phyloP scores from a whole-genome alignment of 768 basidiomycete species.

The Tylopilus balloui region DNA sequence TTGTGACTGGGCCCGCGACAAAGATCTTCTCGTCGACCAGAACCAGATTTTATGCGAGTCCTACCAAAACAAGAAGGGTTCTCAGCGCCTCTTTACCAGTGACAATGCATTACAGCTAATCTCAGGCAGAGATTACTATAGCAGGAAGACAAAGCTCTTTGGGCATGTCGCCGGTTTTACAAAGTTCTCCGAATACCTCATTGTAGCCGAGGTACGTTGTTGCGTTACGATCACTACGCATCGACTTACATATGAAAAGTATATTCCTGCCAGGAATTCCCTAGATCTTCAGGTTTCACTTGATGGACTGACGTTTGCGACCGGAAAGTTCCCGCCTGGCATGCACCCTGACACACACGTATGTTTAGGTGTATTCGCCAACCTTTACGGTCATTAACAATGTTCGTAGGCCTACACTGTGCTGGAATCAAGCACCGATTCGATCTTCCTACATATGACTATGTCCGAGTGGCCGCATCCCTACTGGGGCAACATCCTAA shows the following conservation, averaged over 20 bases:
- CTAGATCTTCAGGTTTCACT: constrained; percentile 89
- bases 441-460: constrained; percentile 95
- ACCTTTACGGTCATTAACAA: not conserved
- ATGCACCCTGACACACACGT: constrained; percentile 91
- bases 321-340: constrained; percentile 84
- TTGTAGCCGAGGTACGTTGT: constrained; percentile 82
- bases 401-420: constrained; percentile 77
- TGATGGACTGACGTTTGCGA: constrained; percentile 81
- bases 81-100: constrained; percentile 54
- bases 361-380: constrained; percentile 26
- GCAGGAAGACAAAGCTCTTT: constrained; percentile 71
- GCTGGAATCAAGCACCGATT: constrained; percentile 87
- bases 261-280: constrained; percentile 48
- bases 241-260: constrained; percentile 37
- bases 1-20: constrained; percentile 89
- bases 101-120: constrained; percentile 75
- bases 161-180: constrained; percentile 90
- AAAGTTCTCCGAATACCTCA: constrained; percentile 93
- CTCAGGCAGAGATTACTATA: constrained; percentile 70
- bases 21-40: constrained; percentile 71
- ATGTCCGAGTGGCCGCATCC: constrained; percentile 72
- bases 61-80: constrained; percentile 75
- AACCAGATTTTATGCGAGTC: constrained; percentile 91
- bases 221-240: not conserved
- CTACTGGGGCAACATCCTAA: constrained; percentile 87